Evolutionary conservation across 306 rosid genomes (phyloP), one percentile per base, ranked within the genome.

Genomic region (Quercus dentata): DNA sequence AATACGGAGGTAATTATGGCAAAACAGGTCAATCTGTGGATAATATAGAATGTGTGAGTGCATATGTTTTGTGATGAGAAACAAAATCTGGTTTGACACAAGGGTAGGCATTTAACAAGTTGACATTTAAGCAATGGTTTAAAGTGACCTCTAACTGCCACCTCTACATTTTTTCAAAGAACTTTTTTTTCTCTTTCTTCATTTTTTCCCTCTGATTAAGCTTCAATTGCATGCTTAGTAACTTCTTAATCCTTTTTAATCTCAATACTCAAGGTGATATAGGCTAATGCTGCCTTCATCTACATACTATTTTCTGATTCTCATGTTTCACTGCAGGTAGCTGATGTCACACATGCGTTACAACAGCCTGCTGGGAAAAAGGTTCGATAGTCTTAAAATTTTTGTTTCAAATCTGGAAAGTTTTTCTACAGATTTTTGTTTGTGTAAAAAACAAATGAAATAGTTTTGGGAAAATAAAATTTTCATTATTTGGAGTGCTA

Each of bases 351-450:
- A 15, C 98, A 95, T 78, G 90, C 97, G 27, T 83, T 95, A 79
- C 99, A 95, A 84, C 99, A 95, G 83, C 98, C 99, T 74, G 99
- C 99, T 63, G 98, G 98, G 81, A 92, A 76, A 85, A 89, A 92
- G 96, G 99, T 92, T n/a, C 13, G 68, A n/a, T 80, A 75, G 49
- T 71, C 57, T 81, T 75, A 63, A 55, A 54, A 19, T 23, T 70
- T 74, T 61, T 35, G 69, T 2, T 55, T 61, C 69, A 44, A 63
- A 56, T 71, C 31, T 51, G 64, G 67, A 0, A 1, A 80, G 21
- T 79, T 46, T 56, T 70, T 56, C 9, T 70, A 21, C 54, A 4
- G n/a, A 64, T 44, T 15, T 17, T 73, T 3, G 4, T 20, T 18
- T 67, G 72, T 6, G 8, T 49, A 3, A 49, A 49, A 49, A 49